Evolutionary conservation across 805 yeast genomes (phyloP).

Genomic region (Wickerhamiella allomyrinae): DNA sequence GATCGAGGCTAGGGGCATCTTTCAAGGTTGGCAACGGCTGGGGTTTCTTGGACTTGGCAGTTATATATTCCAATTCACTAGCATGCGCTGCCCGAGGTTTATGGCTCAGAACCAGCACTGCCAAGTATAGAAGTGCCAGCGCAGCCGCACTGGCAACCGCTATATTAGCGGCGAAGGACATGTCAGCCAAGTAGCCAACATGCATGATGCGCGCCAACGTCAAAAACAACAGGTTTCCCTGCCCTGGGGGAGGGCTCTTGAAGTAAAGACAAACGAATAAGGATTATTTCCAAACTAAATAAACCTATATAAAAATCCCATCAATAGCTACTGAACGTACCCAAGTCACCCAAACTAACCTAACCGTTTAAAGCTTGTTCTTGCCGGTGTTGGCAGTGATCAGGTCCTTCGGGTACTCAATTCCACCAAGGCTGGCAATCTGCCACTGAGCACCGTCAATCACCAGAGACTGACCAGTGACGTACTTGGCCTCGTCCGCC

Average conservation of each 20-base stretch:
- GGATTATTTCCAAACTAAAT: too few relatives aligned
- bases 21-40: slow-evolving; percentile 23
- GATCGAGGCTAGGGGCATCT: slow-evolving; percentile 28
- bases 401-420: slow-evolving; percentile 28
- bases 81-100: slow-evolving; percentile 28
- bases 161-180: not conserved
- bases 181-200: too few relatives aligned
- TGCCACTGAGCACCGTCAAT: slow-evolving; percentile 84
- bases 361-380: slow-evolving; percentile 27
- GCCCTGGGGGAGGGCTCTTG: too few relatives aligned
- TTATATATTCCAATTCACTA: not conserved
- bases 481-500: slow-evolving; percentile 62
- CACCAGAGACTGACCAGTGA: slow-evolving; percentile 60
- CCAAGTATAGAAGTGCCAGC: slow-evolving; percentile 22
- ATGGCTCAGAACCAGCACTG: slow-evolving; percentile 42
- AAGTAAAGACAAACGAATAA: too few relatives aligned
- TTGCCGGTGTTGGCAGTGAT: slow-evolving; percentile 9
- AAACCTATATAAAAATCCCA: too few relatives aligned
- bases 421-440: not conserved
- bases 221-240: too few relatives aligned
- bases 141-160: not conserved
- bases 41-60: slow-evolving; percentile 11
- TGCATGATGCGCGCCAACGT: too few relatives aligned
- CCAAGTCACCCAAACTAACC: too few relatives aligned
- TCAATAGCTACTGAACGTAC: too few relatives aligned